Evolutionary conservation across 2,329 filamentous ascomycete genomes (phyloP).

Genomic region (Aspergillus sergii): DNA sequence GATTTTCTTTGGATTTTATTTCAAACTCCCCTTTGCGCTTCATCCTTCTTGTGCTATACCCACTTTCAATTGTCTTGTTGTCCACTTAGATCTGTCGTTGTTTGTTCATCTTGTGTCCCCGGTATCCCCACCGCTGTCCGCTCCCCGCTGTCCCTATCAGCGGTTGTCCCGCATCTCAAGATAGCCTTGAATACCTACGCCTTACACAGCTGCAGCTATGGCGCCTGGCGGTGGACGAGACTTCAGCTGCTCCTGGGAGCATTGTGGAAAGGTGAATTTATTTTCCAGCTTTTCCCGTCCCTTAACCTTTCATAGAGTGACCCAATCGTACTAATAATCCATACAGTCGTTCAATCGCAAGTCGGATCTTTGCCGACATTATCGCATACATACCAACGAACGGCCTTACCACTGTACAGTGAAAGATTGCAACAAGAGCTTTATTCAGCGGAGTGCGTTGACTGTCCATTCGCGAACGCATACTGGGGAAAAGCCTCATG

Average conservation of each 20-base stretch:
- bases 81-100: neutral
- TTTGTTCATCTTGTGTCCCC: neutral
- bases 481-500: slow-evolving; percentile 49
- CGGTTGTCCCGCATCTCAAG: slow-evolving; percentile 8
- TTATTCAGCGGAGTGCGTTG: slow-evolving; percentile 51
- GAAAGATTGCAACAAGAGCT: slow-evolving; percentile 50
- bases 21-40: neutral
- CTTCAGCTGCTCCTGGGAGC: slow-evolving; percentile 48
- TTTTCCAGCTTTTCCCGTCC: neutral
- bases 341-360: slow-evolving; percentile 52
- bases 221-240: slow-evolving; percentile 45
- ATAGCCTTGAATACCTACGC: neutral
- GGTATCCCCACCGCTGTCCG: slow-evolving; percentile 1
- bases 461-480: slow-evolving; percentile 50
- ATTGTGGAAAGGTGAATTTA: slow-evolving; percentile 45
- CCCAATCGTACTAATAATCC: slow-evolving; percentile 5
- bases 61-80: slow-evolving; percentile 4
- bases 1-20: neutral
- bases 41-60: neutral
- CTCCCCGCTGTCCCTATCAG: slow-evolving; percentile 8
- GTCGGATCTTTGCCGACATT: slow-evolving; percentile 50
- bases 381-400: slow-evolving; percentile 52
- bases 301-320: neutral
- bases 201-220: slow-evolving; percentile 29
- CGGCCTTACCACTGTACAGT: slow-evolving; percentile 51